phyloP scores from a whole-genome alignment of 2,329 filamentous ascomycete genomes.

The Gaeumannomyces sp. region DNA sequence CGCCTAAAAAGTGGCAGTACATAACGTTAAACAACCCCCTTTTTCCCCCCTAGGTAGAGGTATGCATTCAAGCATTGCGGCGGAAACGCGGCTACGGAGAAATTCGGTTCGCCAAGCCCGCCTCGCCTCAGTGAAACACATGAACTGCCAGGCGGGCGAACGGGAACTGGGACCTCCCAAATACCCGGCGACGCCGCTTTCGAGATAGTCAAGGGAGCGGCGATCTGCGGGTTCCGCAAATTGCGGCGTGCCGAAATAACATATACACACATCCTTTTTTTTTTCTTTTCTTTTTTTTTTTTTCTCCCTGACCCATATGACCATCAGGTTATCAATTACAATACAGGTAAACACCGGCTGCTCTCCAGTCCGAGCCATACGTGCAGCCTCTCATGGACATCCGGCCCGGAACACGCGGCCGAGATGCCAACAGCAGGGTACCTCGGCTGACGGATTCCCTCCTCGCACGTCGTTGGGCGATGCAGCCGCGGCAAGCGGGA shows the following conservation, averaged over 20 bases:
- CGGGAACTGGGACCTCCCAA: not conserved
- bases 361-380: not conserved
- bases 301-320: not conserved
- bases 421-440: not conserved
- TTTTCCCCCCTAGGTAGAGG: no score
- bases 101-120: not conserved
- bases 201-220: not conserved
- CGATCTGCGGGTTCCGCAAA: not conserved
- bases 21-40: no score
- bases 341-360: not conserved
- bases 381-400: not conserved
- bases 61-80: no score
- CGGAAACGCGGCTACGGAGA: not conserved
- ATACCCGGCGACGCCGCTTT: not conserved
- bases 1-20: no score
- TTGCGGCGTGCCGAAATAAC: constrained; percentile 1
- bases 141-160: not conserved
- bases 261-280: not conserved
- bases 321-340: not conserved
- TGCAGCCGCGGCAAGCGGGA: not conserved
- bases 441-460: not conserved
- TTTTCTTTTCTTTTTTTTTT: not conserved
- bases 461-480: not conserved
- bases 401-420: not conserved
- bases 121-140: no score